Evolutionary conservation across 805 yeast genomes (phyloP), one percentile per base, ranked within the genome.

Genomic region (Lipomyces spencermartinsiae): DNA sequence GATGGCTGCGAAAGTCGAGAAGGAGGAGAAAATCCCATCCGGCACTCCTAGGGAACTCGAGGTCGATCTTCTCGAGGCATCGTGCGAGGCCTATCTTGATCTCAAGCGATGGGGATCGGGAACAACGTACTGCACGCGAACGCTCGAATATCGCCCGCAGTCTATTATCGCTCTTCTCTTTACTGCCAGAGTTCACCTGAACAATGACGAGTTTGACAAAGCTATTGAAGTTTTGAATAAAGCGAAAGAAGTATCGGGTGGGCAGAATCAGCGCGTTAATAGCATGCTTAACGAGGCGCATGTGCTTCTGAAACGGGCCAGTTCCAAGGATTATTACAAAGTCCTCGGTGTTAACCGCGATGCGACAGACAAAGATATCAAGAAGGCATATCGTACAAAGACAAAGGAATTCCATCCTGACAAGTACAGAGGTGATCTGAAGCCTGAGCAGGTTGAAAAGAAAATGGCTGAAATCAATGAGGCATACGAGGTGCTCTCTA

Each of bases 391-490:
- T 79, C 83, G 97, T 67, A 83, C 87, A 7, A 85, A 89, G 75
- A 89, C 95, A 46, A 89, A 89, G 75, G 87, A 87, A 75, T 92
- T 85, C 77, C 99, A 94, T 76, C 99, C 99, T 0, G 99, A 94
- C 79, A 95, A 94, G 77, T 89, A 91, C 76, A 87, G 87, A 74
- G 88, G 87, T 46, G 91, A 89, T 51, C 77, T 89, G 68, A 82
- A 88, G 8, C 83, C 86, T 35, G 91, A 88, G 39, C 85, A 89
- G 67, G 89, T 90, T 49, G 97, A 92, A 78, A 82, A 82, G 61
- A 91, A 90, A 74, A 95, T 94, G 93, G 92, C 96, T 59, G 93
- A 89, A 64, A 91, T 94, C 71, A 95, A 94, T 78, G 92, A 90
- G 76, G 98, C 98, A 0, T 93, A 95, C 78, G 98, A 93, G 76